Evolutionary conservation across 2,329 filamentous ascomycete species (phyloP).

Genomic region (Emericellopsis atlantica): DNA sequence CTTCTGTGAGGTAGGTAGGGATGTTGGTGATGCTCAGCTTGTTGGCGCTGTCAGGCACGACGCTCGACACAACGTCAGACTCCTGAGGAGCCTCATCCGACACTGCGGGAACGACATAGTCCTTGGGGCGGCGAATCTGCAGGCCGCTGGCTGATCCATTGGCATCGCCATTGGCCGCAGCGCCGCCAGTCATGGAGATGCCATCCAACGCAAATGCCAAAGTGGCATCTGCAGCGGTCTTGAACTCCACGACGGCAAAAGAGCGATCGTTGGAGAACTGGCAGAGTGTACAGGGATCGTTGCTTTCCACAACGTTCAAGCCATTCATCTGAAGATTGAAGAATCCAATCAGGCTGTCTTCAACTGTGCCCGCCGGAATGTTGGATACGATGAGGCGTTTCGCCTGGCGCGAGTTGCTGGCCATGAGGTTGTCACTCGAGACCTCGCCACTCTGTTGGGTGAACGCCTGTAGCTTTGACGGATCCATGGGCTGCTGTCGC

Average conservation of each 20-base stretch:
- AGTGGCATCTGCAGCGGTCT: conserved; percentile 75
- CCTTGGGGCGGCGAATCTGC: conserved; percentile 76
- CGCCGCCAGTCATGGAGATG: conserved; percentile 70
- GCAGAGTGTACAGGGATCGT: conserved; percentile 74
- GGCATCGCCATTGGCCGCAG: conserved; percentile 38
- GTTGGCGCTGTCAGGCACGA: conserved; percentile 84
- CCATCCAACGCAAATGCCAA: conserved; percentile 84
- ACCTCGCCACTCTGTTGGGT: conserved; percentile 66
- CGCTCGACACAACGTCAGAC: conserved; percentile 62
- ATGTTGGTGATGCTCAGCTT: conserved; percentile 93
- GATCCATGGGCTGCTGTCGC: conserved; percentile 90
- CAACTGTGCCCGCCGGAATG: conserved; percentile 57
- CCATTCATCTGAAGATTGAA: conserved; percentile 96
- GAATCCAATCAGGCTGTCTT: conserved; percentile 68
- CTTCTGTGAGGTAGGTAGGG: conserved; percentile 75
- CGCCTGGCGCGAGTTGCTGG: conserved; percentile 83
- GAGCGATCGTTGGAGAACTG: conserved; percentile 67
- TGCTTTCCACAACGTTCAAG: conserved; percentile 77
- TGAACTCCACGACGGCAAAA: conserved; percentile 88
- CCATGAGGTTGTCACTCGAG: conserved; percentile 72
- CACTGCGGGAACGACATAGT: conserved; percentile 85
- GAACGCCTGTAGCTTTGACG: conserved; percentile 84
- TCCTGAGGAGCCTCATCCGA: conserved; percentile 62
- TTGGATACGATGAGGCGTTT: conserved; percentile 87
- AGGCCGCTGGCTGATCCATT: conserved; percentile 39